Conservation (phyloP, 2,329 filamentous ascomycete species). For the Arthrinium phaeospermum region DNA sequence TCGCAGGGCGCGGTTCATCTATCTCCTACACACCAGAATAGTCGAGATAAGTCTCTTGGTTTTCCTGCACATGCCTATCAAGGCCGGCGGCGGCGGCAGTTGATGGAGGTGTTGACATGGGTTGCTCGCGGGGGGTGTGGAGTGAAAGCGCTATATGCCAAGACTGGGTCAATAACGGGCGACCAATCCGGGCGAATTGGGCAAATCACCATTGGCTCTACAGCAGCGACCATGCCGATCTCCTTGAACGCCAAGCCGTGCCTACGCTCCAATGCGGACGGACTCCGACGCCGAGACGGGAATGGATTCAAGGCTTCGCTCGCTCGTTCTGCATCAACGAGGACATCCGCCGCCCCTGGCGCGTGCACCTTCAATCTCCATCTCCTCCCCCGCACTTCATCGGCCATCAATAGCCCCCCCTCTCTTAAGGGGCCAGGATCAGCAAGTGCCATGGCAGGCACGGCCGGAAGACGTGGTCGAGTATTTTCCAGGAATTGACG, state of each 20-base stretch:
- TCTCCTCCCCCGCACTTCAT: not conserved
- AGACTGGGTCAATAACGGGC: not conserved
- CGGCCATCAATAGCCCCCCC: not conserved
- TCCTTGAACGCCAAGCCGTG: constrained; percentile 1
- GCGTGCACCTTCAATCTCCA: not conserved
- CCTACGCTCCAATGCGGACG: not conserved
- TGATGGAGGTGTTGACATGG: not conserved
- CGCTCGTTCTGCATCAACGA: not conserved
- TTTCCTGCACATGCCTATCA: not conserved
- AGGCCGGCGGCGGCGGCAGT: not conserved
- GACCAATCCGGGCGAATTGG: not conserved
- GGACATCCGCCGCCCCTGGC: not conserved
- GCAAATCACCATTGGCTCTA: not conserved
- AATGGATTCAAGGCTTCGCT: not conserved
- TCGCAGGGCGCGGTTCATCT: not conserved
- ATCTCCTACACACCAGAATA: not conserved
- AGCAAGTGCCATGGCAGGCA: not conserved
- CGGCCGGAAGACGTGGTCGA: not conserved
- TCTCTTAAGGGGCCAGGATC: not conserved
- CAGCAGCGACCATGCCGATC: not conserved
- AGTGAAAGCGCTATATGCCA: not conserved
- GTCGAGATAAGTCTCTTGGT: not conserved
- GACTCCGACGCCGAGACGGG: constrained; percentile 7
- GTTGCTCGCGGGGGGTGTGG: not conserved
- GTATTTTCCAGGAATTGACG: constrained; percentile 11